Conservation (phyloP, 1,139 yeast genomes). For the Scheffersomyces segobiensis region DNA sequence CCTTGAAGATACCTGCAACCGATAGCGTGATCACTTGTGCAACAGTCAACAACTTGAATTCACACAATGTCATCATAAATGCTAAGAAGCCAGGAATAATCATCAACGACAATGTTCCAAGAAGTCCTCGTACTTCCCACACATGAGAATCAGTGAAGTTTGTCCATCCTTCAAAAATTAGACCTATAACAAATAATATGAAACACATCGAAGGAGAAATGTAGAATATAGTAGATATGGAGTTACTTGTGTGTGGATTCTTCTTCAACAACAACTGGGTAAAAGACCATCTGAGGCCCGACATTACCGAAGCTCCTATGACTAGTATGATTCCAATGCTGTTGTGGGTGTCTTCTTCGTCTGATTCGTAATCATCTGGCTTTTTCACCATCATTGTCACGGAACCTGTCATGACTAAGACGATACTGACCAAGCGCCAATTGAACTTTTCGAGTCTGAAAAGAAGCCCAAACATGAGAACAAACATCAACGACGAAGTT, state of each 20-base stretch:
- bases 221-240: slow-evolving; percentile 80
- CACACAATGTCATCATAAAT: slow-evolving; percentile 87
- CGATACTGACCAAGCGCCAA: slow-evolving; percentile 65
- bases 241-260: slow-evolving; percentile 63
- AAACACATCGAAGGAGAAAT: slow-evolving; percentile 82
- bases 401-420: slow-evolving; percentile 74
- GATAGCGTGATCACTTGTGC: slow-evolving; percentile 86
- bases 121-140: slow-evolving; percentile 61
- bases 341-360: slow-evolving; percentile 15
- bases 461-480: slow-evolving; percentile 78
- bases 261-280: slow-evolving; percentile 77
- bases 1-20: slow-evolving; percentile 92
- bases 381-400: slow-evolving; percentile 82
- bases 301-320: slow-evolving; percentile 72
- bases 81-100: slow-evolving; percentile 84
- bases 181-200: slow-evolving; percentile 59
- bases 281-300: slow-evolving; percentile 93
- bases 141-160: slow-evolving; percentile 54
- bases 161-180: slow-evolving; percentile 63
- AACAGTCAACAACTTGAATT: slow-evolving; percentile 76
- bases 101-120: slow-evolving; percentile 57
- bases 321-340: slow-evolving; percentile 71
- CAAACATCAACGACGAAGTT: slow-evolving; percentile 84
- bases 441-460: slow-evolving; percentile 75
- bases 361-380: slow-evolving; percentile 25